These are phyloP conservation scores for Arabidopsis lyrata DNA, from an alignment of 441 rosid genomes.

Conservation along the genomic window DNA sequence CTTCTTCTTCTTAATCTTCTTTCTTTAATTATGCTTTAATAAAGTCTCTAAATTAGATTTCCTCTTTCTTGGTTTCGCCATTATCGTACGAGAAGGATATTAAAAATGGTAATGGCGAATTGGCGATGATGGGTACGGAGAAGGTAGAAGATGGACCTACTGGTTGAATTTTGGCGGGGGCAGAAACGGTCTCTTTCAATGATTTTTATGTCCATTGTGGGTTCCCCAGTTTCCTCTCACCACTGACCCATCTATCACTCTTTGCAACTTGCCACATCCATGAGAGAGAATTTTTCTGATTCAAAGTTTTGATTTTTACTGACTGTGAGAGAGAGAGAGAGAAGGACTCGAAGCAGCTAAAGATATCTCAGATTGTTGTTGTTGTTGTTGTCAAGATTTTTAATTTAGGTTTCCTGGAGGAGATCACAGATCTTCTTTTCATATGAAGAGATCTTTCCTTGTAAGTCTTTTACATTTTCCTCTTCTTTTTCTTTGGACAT, in stretches of 20 bases:
- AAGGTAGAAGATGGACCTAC: conserved; percentile 76
- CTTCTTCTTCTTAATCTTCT: conserved; percentile 14
- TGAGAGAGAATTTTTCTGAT: conserved; percentile 41
- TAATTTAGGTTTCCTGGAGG: conserved; percentile 40
- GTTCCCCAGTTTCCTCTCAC: conserved; percentile 59
- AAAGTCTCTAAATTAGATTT: conserved; percentile 17
- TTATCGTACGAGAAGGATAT: conserved; percentile 32
- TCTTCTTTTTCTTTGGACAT: conserved; percentile 30
- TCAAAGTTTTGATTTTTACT: conserved; percentile 31
- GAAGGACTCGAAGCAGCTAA: conserved; percentile 11
- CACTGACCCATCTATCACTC: conserved; percentile 62
- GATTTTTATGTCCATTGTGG: conserved; percentile 57
- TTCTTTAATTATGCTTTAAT: conserved; percentile 40
- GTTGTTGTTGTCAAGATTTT: conserved; percentile 16
- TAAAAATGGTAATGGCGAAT: conserved; percentile 4
- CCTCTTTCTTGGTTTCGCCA: conserved; percentile 28
- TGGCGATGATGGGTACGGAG: conserved; percentile 57
- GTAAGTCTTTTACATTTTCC: conserved; percentile 63
- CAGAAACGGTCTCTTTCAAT: conserved; percentile 82
- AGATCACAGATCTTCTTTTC: conserved; percentile 69
- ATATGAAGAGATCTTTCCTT: conserved; percentile 83
- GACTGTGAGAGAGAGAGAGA: conserved; percentile 25
- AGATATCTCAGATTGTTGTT: conserved; percentile 27
- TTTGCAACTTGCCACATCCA: conserved; percentile 38
- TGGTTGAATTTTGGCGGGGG: conserved; percentile 78